These are phyloP conservation scores for Tillandsia fasciculata DNA, from an alignment of 176 grass and related monocot genomes.

Conservation along the genomic window DNA sequence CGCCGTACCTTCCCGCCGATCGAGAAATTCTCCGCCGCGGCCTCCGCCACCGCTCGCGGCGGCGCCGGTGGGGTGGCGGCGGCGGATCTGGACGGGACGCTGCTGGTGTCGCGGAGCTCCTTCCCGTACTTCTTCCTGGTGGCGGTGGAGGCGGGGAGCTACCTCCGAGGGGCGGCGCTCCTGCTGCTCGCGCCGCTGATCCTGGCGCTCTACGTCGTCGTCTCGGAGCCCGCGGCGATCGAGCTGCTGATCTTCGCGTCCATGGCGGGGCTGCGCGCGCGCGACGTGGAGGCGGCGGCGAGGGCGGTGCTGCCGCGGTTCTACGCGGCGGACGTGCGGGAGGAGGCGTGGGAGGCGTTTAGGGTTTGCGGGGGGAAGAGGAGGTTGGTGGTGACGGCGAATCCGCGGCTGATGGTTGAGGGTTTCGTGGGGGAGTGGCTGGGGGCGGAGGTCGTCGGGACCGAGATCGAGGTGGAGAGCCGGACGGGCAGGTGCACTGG, in stretches of 20 bases:
- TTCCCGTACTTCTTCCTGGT: slow-evolving; percentile 97
- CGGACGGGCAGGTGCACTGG: slow-evolving; percentile 32
- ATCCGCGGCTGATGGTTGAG: slow-evolving; percentile 46
- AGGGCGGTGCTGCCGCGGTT: slow-evolving; percentile 57
- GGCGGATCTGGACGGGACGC: slow-evolving; percentile 73
- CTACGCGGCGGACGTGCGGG: slow-evolving; percentile 70
- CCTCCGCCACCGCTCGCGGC: not conserved
- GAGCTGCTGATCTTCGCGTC: slow-evolving; percentile 58
- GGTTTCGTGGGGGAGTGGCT: slow-evolving; percentile 61
- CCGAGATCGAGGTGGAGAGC: slow-evolving; percentile 44
- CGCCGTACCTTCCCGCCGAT: slow-evolving; percentile 40
- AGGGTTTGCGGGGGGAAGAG: slow-evolving; percentile 23
- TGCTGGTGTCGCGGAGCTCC: slow-evolving; percentile 55
- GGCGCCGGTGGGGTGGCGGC: slow-evolving; percentile 7
- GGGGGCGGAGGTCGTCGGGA: slow-evolving; percentile 56
- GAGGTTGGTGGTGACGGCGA: slow-evolving; percentile 71
- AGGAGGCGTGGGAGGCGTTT: slow-evolving; percentile 68
- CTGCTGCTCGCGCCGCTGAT: slow-evolving; percentile 48
- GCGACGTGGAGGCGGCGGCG: slow-evolving; percentile 57
- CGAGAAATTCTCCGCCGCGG: slow-evolving; percentile 1
- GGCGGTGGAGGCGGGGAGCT: slow-evolving; percentile 57
- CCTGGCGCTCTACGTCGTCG: slow-evolving; percentile 41
- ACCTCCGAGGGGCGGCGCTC: slow-evolving; percentile 38
- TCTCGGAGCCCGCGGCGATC: slow-evolving; percentile 80
- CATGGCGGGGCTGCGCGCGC: slow-evolving; percentile 37